phyloP scores from a whole-genome alignment of 2,329 filamentous ascomycete species.

The Colletotrichum viniferum region DNA sequence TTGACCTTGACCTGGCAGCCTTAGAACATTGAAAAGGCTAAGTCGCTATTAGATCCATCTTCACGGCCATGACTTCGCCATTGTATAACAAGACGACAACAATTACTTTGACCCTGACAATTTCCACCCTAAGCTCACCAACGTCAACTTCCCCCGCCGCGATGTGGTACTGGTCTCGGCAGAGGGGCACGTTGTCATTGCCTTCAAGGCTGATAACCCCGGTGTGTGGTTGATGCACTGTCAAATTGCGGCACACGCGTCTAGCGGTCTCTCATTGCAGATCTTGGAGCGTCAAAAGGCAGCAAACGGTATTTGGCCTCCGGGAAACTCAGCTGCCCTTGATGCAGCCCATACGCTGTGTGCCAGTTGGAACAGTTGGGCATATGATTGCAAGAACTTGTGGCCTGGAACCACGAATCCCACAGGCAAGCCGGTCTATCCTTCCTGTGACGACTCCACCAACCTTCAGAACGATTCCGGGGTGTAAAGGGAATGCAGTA shows the following conservation, averaged over 20 bases:
- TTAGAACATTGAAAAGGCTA: too few relatives aligned
- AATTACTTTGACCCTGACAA: fast-evolving
- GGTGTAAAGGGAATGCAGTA: neutral
- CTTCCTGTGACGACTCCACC: neutral
- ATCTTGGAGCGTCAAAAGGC: fast-evolving
- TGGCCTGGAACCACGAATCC: neutral
- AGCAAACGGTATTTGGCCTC: neutral
- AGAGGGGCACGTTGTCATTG: neutral
- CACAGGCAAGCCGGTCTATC: fast-evolving
- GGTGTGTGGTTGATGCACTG: neutral
- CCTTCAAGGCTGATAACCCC: neutral
- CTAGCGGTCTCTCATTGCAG: neutral
- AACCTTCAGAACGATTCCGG: neutral
- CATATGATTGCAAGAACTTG: neutral
- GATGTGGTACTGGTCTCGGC: fast-evolving
- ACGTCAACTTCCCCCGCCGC: neutral
- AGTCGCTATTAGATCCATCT: neutral
- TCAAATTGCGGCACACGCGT: fast-evolving
- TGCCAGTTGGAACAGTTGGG: neutral
- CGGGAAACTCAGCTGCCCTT: fast-evolving
- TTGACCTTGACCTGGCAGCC: too few relatives aligned
- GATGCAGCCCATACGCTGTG: fast-evolving
- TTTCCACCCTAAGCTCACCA: fast-evolving
- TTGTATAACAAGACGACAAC: neutral
- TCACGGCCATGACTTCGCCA: neutral